phyloP scores from a whole-genome alignment of 257 asterid genomes.

The Solanum paucissectum region DNA sequence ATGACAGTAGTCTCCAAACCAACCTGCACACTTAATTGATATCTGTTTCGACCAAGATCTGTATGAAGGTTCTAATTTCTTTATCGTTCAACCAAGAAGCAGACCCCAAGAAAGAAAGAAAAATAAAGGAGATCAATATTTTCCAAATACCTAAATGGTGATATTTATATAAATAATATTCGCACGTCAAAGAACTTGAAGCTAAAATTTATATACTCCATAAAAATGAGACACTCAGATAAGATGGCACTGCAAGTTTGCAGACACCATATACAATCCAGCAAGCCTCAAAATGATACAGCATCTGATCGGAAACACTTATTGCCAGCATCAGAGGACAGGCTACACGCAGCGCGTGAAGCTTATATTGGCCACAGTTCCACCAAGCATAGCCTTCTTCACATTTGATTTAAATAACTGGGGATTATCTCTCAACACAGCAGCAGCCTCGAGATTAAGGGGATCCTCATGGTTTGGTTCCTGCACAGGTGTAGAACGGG shows the following conservation, averaged over 20 bases:
- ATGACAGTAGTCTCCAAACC: background rate
- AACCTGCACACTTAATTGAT: background rate
- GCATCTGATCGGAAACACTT: background rate
- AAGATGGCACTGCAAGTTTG: background rate
- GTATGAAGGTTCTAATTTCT: background rate
- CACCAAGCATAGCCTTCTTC: conserved; percentile 41
- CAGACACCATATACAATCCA: background rate
- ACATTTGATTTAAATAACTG: conserved; percentile 30
- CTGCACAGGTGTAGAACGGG: conserved; percentile 1
- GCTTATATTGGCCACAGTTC: conserved; percentile 22
- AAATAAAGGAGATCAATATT: background rate
- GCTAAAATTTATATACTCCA: background rate
- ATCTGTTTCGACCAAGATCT: background rate
- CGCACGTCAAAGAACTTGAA: background rate
- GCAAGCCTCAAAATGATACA: background rate
- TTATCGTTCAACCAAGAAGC: background rate
- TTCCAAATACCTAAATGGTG: background rate
- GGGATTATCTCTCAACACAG: conserved; percentile 26
- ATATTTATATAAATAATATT: background rate
- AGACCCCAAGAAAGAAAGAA: background rate
- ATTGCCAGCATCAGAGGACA: background rate
- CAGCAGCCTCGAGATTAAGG: conserved; percentile 31
- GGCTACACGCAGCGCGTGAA: conserved; percentile 23
- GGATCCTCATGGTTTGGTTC: conserved; percentile 39
- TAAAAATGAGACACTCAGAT: background rate